Percentiles rank a stretch among this genome's conserved stretches.
These are phyloP conservation scores for Trichoderma oligosporum DNA, from an alignment of 2,329 filamentous ascomycete genomes.

Conservation along the genomic window DNA sequence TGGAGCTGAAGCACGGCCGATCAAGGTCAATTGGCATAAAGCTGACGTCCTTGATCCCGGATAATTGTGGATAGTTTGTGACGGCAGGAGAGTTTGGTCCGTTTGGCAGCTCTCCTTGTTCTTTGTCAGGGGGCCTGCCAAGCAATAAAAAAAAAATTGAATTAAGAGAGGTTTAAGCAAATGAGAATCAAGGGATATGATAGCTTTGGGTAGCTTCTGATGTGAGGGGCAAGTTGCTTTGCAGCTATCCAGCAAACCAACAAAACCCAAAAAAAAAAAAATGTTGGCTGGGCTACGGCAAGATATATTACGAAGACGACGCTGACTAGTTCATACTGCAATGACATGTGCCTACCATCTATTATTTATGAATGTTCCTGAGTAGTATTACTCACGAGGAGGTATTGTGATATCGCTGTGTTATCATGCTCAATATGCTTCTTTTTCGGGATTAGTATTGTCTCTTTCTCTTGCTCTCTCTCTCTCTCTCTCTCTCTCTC, in stretches of 20 bases:
- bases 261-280: too few species aligned
- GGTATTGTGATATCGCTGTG: neutral
- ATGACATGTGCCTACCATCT: too few species aligned
- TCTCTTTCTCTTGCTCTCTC: too few species aligned
- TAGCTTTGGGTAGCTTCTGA: neutral
- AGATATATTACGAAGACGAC: too few species aligned
- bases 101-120: slow-evolving; percentile 1
- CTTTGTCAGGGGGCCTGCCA: neutral
- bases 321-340: too few species aligned
- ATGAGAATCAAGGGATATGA: neutral
- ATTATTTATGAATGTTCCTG: too few species aligned
- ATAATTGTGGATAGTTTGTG: slow-evolving; percentile 3
- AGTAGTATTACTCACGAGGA: too few species aligned
- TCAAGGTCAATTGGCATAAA: neutral
- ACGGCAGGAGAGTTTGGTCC: slow-evolving; percentile 17
- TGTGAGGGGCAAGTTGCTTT: too few species aligned
- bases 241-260: too few species aligned
- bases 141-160: neutral
- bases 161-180: neutral
- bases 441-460: neutral
- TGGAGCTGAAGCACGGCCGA: slow-evolving; percentile 11
- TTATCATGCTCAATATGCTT: neutral
- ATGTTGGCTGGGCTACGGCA: too few species aligned
- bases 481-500: neutral
- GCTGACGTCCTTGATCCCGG: slow-evolving; percentile 18